Evolutionary conservation across 176 grass and related monocot species (phyloP), one percentile per base, ranked within the genome.

Genomic region (Oryza rufipogon): DNA sequence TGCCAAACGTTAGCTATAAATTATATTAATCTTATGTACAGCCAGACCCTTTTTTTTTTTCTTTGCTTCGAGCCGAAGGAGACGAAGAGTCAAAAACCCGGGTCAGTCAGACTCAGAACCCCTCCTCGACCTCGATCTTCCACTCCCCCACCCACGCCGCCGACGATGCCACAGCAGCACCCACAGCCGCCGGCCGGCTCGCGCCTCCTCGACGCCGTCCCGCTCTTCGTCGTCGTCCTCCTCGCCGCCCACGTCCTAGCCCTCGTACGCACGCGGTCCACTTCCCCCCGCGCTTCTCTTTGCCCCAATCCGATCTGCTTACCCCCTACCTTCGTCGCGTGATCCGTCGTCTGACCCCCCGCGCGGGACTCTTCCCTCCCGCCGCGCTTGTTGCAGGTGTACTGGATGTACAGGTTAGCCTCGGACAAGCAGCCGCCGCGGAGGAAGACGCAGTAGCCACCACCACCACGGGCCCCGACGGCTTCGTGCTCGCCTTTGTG

Each of bases 401-500:
- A 79, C 78, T 92, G 88, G 91, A 87, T 93, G 74, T 93, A 90
- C 73, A 92, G 71, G 61, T 22, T 92, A 39, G 81, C 88, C 11
- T 90, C 88, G 9, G 85, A 90, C 30, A 93, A 84, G 73, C 84
- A 76, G 48, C 68, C 41, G 5, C 82, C 81, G 2, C 88, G 81
- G 77, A 82, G 64, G 3, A 93, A 93, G 91, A 93, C 78, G 51
- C 88, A 90, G 49, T 93, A 76, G 87, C 69, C 54, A 58, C 69
- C 54, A 58, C 69, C 54, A 58, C 6, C 67, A 12, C 51, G n/a
- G 7, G 7, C 46, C 73, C 71, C 28, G 13, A 9, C 45, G 33
- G 52, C 70, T 23, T 17, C 1, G 74, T n/a, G 64, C 7, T 80
- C 39, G 30, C 42, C n/a, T 70, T 44, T 71, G 65, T 36, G 65